Percentiles rank a stretch among this genome's conserved stretches.
Conservation (phyloP, 345 rosid genomes). For the Laguncularia racemosa region DNA sequence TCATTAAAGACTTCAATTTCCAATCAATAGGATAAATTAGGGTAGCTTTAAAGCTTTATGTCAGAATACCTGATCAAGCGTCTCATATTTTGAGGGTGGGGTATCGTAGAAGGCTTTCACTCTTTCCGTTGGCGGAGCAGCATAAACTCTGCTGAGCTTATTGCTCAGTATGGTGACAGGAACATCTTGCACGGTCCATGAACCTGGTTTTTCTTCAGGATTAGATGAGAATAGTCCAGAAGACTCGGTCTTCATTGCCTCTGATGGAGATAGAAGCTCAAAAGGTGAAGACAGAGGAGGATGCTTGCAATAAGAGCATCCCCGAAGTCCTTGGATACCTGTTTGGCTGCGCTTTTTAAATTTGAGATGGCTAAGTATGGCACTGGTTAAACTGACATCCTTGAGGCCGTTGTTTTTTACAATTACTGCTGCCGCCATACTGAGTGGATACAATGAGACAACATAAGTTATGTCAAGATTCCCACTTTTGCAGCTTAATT, state of each 20-base stretch:
- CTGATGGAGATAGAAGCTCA: conserved; percentile 64
- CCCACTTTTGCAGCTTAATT: conserved; percentile 54
- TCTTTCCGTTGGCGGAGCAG: conserved; percentile 73
- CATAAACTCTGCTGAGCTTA: conserved; percentile 69
- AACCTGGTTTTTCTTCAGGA: conserved; percentile 50
- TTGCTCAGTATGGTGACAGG: conserved; percentile 47
- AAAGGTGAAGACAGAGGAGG: conserved; percentile 78
- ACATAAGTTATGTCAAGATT: conserved; percentile 54
- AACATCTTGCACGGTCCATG: conserved; percentile 59
- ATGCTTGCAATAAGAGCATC: conserved; percentile 52
- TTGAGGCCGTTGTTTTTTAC: conserved; percentile 65
- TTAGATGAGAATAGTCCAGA: conserved; percentile 52
- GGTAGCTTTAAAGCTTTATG: neutral
- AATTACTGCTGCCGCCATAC: conserved; percentile 70
- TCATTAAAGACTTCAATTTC: too few species aligned
- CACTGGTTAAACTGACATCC: conserved; percentile 52
- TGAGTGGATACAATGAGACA: conserved; percentile 61
- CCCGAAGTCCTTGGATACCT: conserved; percentile 55
- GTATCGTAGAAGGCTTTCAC: conserved; percentile 54
- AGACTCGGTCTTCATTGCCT: conserved; percentile 72
- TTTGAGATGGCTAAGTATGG: conserved; percentile 64
- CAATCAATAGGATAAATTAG: too few species aligned
- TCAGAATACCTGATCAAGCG: conserved; percentile 73
- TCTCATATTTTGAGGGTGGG: conserved; percentile 75
- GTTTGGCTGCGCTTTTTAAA: conserved; percentile 50